phyloP scores from a whole-genome alignment of 2,329 filamentous ascomycete species.

The Aspergillus udagawae region DNA sequence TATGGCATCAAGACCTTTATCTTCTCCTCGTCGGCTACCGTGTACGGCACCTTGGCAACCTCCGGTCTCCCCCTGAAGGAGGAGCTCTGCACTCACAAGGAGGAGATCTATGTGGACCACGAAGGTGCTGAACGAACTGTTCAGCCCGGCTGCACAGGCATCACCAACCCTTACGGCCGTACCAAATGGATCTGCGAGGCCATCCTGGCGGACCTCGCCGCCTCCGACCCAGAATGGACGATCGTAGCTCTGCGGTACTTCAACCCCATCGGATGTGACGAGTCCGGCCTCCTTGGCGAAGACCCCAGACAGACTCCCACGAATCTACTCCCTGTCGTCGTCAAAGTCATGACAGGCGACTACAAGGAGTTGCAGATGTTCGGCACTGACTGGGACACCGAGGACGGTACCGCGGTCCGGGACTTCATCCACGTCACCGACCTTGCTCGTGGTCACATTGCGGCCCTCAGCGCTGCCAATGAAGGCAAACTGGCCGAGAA shows the following conservation, averaged over 20 bases:
- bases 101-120: slow-evolving; percentile 43
- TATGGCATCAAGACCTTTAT: slow-evolving; percentile 63
- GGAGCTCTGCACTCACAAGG: slow-evolving; percentile 53
- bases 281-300: slow-evolving; percentile 61
- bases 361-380: slow-evolving; percentile 56
- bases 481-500: slow-evolving; percentile 35
- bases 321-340: slow-evolving; percentile 62
- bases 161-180: slow-evolving; percentile 63
- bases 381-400: slow-evolving; percentile 62
- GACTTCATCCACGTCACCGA: slow-evolving; percentile 67
- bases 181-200: slow-evolving; percentile 67
- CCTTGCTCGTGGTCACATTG: slow-evolving; percentile 60
- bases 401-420: slow-evolving; percentile 62
- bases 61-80: slow-evolving; percentile 52
- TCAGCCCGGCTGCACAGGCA: slow-evolving; percentile 50
- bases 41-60: slow-evolving; percentile 57
- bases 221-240: slow-evolving; percentile 58
- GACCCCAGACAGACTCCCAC: slow-evolving; percentile 59
- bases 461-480: slow-evolving; percentile 47
- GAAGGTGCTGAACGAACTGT: slow-evolving; percentile 41
- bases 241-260: slow-evolving; percentile 64
- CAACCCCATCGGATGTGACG: slow-evolving; percentile 64
- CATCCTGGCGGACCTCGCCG: slow-evolving; percentile 59
- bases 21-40: slow-evolving; percentile 65
- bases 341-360: slow-evolving; percentile 57